Base-by-base conservation (phyloP, 148 eudicot genomes). In the Chenopodium formosanum region DNA sequence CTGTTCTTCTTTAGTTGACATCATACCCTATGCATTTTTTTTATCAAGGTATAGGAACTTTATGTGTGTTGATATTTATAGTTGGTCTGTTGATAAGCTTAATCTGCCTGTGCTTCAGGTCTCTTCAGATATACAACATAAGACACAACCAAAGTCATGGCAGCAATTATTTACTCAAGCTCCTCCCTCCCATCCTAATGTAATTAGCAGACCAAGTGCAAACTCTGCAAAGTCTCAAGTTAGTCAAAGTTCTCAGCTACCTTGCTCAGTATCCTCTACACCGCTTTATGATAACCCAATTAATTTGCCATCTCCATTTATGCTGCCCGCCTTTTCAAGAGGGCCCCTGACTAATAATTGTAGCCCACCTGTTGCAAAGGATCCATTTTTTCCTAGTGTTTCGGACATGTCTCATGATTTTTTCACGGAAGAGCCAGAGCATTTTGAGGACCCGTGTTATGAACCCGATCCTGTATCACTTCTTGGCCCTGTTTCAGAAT, bases 381-480 rank as follows among this genome's bases (percentile, higher is more conserved):
- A 90, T 83, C 83, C 90, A 34, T 82, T 86, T 72, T 88, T 92
- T 85, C 91, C 88, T 79, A 87, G 84, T 69, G 81, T 82, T 79
- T 87, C 87, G 63, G 91, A 90, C 71, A 68, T 72, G 70, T 84
- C 88, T 76, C 85, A 80, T 83, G 92, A 93, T 75, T 71, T 85
- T 79, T 88, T 94, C 77, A 90, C 92, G 4, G 98, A 96, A 84
- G 99, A 92, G 78, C 89, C 90, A 5, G 99, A 96, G 82, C 89
- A 90, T 79, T 96, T 96, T 87, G 99, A 94, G 94, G 99, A 96
- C 80, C 98, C 99, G 20, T 92, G 97, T 83, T 96, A 96, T 89
- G 91, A 89, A 86, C 99, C 98, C 27, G 95, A 96, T 81, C 98
- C 99, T 19, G 91, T 89, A 29, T 88, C 98, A 65, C 90, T 96